A percentile compares a stretch with the other conserved stretches of the same genome.
phyloP scores from a whole-genome alignment of 2,329 filamentous ascomycete genomes.

The Lachnellula willkommii region DNA sequence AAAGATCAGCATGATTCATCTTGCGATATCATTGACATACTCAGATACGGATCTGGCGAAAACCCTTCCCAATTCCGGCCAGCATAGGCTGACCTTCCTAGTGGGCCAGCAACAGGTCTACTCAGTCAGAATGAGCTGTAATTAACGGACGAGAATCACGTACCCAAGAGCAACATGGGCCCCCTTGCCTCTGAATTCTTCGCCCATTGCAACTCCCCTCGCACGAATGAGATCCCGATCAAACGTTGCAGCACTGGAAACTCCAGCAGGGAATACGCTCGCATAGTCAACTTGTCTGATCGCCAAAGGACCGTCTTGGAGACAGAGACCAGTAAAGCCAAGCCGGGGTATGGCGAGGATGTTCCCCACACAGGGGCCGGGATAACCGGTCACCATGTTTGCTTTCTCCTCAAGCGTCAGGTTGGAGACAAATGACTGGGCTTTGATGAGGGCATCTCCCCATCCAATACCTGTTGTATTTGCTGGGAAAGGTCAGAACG shows the following conservation, averaged over 20 bases:
- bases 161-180: conserved; percentile 62
- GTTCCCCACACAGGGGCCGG: conserved; percentile 22
- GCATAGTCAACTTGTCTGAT: conserved; percentile 66
- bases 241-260: conserved; percentile 64
- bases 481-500: conserved; percentile 6
- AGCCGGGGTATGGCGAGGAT: conserved; percentile 21
- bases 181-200: conserved; percentile 68
- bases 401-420: conserved; percentile 77
- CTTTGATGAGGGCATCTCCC: conserved; percentile 64
- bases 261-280: conserved; percentile 63
- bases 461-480: conserved; percentile 38
- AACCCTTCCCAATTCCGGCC: conserved; percentile 38
- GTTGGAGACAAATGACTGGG: conserved; percentile 58
- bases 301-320: conserved; percentile 50
- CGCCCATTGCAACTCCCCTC: conserved; percentile 41
- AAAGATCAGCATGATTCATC: neutral
- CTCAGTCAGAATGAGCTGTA: neutral
- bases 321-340: conserved; percentile 24
- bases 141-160: neutral
- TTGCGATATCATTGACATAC: neutral
- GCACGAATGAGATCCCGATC: conserved; percentile 54
- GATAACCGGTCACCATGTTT: conserved; percentile 18
- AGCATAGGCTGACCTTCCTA: conserved; percentile 42
- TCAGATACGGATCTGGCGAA: conserved; percentile 32
- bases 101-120: conserved; percentile 39